A percentile compares a stretch with the other conserved stretches of the same genome.
These are phyloP conservation scores for Trichocomaceae sp. DNA, from an alignment of 2,329 filamentous ascomycete genomes.

Conservation along the genomic window DNA sequence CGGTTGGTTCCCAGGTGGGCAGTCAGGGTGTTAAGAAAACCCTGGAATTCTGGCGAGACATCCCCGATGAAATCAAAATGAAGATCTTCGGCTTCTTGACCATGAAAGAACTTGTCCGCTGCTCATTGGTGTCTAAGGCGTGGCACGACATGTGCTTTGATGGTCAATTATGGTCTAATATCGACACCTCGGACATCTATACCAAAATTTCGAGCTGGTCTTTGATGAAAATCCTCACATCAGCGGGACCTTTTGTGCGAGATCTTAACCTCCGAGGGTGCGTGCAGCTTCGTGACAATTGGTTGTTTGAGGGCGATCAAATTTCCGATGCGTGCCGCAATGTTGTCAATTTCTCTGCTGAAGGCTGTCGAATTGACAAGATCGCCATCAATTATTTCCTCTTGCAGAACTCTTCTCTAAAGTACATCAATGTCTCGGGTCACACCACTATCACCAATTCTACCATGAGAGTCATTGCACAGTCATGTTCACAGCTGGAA, in stretches of 20 bases:
- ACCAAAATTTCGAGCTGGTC: slow-evolving; percentile 76
- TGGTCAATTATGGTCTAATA: slow-evolving; percentile 81
- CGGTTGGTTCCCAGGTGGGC: slow-evolving; percentile 15
- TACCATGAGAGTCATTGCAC: slow-evolving; percentile 77
- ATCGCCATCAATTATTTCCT: slow-evolving; percentile 71
- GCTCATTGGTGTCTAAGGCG: slow-evolving; percentile 67
- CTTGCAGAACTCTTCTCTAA: slow-evolving; percentile 67
- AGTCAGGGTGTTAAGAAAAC: slow-evolving; percentile 23
- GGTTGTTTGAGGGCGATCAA: slow-evolving; percentile 58
- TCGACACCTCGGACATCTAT: slow-evolving; percentile 85
- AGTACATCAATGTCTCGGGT: slow-evolving; percentile 81
- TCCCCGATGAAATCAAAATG: slow-evolving; percentile 78
- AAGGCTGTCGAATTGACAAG: slow-evolving; percentile 82
- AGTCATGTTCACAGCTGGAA: slow-evolving; percentile 74
- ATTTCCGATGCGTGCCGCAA: slow-evolving; percentile 82
- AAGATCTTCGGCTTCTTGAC: slow-evolving; percentile 68
- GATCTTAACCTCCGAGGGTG: slow-evolving; percentile 88
- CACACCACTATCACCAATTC: slow-evolving; percentile 68
- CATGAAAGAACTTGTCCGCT: slow-evolving; percentile 73
- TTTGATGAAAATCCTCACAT: slow-evolving; percentile 74
- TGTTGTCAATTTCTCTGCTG: slow-evolving; percentile 76
- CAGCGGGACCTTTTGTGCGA: slow-evolving; percentile 82
- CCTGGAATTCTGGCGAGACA: slow-evolving; percentile 69
- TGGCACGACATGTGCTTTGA: slow-evolving; percentile 87
- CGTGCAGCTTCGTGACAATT: slow-evolving; percentile 77